Percentiles rank a stretch among this genome's conserved stretches.
Conservation (phyloP, 345 rosid genomes). For the Ricinus communis region DNA sequence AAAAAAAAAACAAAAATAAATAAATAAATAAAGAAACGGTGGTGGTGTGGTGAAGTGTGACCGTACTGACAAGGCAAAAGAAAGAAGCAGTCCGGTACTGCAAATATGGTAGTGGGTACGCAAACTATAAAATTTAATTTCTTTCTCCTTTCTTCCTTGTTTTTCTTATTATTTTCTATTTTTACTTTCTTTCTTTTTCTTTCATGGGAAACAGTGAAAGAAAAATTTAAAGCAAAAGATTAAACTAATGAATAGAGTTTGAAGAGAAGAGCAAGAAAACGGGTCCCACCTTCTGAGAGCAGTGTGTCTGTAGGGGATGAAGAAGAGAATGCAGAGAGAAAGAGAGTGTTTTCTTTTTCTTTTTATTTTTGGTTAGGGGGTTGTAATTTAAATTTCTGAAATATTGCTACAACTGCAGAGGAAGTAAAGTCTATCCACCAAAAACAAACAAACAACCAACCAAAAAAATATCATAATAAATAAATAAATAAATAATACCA, state of each 20-base stretch:
- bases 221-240: background rate
- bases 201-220: conserved; percentile 2
- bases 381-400: background rate
- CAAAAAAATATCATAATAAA: background rate
- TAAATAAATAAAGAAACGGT: conserved; percentile 1
- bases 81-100: conserved; percentile 11
- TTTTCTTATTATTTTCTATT: no score
- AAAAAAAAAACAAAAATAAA: no score
- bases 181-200: no score
- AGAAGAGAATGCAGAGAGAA: background rate
- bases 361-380: background rate
- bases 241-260: no score
- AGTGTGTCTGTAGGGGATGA: background rate
- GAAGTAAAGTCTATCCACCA: background rate
- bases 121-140: no score
- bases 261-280: no score
- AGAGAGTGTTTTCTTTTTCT: background rate
- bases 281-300: background rate
- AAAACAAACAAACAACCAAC: background rate
- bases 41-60: background rate
- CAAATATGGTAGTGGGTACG: conserved; percentile 18
- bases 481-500: no score
- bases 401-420: background rate
- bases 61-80: background rate
- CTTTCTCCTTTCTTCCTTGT: no score